Percentiles rank a stretch among this genome's conserved stretches.
phyloP scores from a whole-genome alignment of 352 stramenopile species.

The Globisporangium okanoganense region DNA sequence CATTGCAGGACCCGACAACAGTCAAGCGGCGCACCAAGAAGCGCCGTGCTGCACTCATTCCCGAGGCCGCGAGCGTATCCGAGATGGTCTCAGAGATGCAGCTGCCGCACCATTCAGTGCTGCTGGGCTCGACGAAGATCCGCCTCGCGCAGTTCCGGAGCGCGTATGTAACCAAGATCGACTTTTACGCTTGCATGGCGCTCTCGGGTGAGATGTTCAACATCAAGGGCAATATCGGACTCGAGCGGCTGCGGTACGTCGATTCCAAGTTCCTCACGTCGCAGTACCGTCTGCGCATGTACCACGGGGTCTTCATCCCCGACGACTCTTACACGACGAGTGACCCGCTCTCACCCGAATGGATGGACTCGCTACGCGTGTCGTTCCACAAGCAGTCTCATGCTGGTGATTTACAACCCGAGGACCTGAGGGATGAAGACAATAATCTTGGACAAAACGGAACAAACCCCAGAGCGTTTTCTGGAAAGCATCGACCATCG shows the following conservation, averaged over 20 bases:
- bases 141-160: conserved; percentile 78
- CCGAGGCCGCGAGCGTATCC: conserved; percentile 19
- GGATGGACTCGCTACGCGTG: conserved; percentile 74
- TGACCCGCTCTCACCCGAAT: conserved; percentile 68
- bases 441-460: neutral
- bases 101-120: conserved; percentile 33
- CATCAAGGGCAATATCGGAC: conserved; percentile 77
- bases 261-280: conserved; percentile 62
- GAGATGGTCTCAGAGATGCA: conserved; percentile 39
- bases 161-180: conserved; percentile 81
- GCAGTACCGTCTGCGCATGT: conserved; percentile 55
- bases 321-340: conserved; percentile 59
- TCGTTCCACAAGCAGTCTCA: conserved; percentile 25
- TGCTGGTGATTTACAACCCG: neutral
- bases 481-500: neutral
- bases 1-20: conserved; percentile 48
- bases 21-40: conserved; percentile 26
- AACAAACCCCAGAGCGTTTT: neutral
- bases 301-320: conserved; percentile 69
- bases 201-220: conserved; percentile 79
- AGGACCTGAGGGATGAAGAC: neutral
- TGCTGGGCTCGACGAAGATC: conserved; percentile 71
- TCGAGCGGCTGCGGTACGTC: conserved; percentile 73
- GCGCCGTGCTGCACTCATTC: conserved; percentile 39
- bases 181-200: conserved; percentile 83